Evolutionary conservation across 768 basidiomycete genomes (phyloP).

Genomic region (Pleurotus djamor): DNA sequence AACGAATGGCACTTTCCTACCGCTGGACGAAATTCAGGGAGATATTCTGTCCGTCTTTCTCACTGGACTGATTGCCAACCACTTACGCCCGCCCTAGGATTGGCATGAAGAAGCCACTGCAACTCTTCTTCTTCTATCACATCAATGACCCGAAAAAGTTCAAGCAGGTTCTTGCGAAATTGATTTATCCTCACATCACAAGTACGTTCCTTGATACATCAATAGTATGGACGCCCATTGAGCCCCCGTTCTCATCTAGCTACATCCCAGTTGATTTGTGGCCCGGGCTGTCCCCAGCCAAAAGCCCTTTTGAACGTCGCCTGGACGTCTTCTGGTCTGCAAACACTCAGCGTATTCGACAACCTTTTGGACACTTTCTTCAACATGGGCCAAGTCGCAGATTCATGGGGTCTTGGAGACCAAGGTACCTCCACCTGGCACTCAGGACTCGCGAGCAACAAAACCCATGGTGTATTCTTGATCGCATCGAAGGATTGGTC

Average conservation of each 20-base stretch:
- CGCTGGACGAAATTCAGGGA: slow-evolving; percentile 16
- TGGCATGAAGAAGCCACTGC: slow-evolving; percentile 19
- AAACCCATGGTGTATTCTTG: slow-evolving; percentile 16
- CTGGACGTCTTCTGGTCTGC: slow-evolving; percentile 16
- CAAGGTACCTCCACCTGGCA: slow-evolving; percentile 13
- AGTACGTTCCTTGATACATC: not conserved
- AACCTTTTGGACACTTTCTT: slow-evolving; percentile 11
- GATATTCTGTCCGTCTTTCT: slow-evolving; percentile 14
- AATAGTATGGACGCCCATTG: not conserved
- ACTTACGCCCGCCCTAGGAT: slow-evolving; percentile 7
- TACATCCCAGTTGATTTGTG: slow-evolving; percentile 11
- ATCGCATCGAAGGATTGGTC: slow-evolving; percentile 13
- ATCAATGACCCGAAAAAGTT: slow-evolving; percentile 15
- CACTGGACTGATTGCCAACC: not conserved
- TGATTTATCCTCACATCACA: not conserved
- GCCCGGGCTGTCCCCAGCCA: slow-evolving; percentile 8
- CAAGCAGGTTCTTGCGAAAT: slow-evolving; percentile 12
- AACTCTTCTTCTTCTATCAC: slow-evolving; percentile 19
- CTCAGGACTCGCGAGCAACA: slow-evolving; percentile 8
- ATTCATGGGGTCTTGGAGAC: slow-evolving; percentile 11
- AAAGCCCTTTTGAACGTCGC: slow-evolving; percentile 19
- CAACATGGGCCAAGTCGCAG: slow-evolving; percentile 8
- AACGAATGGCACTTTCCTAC: slow-evolving; percentile 9
- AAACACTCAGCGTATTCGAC: slow-evolving; percentile 11
- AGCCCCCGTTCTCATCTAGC: slow-evolving; percentile 12